Evolutionary conservation across 2,329 filamentous ascomycete species (phyloP).

Genomic region (Colletotrichum chlorophyti): DNA sequence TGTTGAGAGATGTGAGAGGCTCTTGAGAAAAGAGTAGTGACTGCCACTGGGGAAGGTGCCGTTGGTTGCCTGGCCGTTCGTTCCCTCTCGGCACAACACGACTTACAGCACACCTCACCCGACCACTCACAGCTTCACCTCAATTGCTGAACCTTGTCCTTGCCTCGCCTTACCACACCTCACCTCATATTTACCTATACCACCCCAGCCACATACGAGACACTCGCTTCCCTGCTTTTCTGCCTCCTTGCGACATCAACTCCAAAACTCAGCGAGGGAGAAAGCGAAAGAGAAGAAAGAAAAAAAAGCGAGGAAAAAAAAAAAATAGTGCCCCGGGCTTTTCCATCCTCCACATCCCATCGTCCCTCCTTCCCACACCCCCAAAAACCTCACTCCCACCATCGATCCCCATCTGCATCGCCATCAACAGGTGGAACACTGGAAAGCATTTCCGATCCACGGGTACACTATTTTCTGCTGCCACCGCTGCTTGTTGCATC

Average conservation of each 20-base stretch:
- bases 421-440: slow-evolving; percentile 15
- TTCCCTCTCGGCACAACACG: slow-evolving; percentile 10
- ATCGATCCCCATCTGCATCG: slow-evolving; percentile 4
- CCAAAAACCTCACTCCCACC: not conserved
- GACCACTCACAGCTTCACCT: slow-evolving; percentile 1
- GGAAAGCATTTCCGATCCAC: slow-evolving; percentile 20
- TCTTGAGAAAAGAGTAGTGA: too few relatives aligned
- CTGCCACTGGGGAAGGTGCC: not conserved
- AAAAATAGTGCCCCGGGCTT: not conserved
- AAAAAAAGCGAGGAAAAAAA: not conserved
- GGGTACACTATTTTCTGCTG: slow-evolving; percentile 14
- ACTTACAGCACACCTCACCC: not conserved
- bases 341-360: not conserved
- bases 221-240: slow-evolving; percentile 36
- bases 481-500: slow-evolving; percentile 20
- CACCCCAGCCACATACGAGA: slow-evolving; percentile 35
- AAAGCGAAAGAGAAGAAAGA: not conserved
- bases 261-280: not conserved
- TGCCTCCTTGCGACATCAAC: slow-evolving; percentile 29
- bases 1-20: too few relatives aligned
- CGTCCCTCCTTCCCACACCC: not conserved
- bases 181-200: not conserved
- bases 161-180: not conserved
- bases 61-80: slow-evolving; percentile 19
- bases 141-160: not conserved